Conservation (phyloP, 345 rosid genomes). For the Rhodamnia argentea region DNA sequence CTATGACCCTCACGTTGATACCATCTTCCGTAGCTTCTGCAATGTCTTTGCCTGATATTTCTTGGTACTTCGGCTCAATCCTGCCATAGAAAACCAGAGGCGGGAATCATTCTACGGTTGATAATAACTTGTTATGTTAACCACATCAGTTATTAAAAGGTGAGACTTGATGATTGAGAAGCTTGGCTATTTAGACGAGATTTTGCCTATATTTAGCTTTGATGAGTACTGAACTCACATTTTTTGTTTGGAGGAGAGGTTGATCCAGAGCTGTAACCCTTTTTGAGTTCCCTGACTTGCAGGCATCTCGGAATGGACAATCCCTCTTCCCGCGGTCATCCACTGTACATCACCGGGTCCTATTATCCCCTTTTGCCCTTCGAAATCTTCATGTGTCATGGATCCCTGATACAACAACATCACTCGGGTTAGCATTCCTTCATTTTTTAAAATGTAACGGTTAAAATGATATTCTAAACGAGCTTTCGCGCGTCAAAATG, state of each 20-base stretch:
- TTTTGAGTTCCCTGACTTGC: slow-evolving; percentile 64
- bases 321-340: slow-evolving; percentile 99
- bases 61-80: slow-evolving; percentile 86
- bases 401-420: slow-evolving; percentile 34
- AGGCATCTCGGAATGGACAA: slow-evolving; percentile 96
- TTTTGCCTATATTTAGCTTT: neutral
- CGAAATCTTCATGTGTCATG: slow-evolving; percentile 73
- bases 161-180: neutral
- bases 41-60: slow-evolving; percentile 51
- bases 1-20: slow-evolving; percentile 61
- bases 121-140: neutral
- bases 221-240: slow-evolving; percentile 28
- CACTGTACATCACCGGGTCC: slow-evolving; percentile 81
- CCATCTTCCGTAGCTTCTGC: slow-evolving; percentile 55
- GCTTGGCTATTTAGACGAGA: neutral
- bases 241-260: slow-evolving; percentile 72
- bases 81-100: slow-evolving; percentile 8
- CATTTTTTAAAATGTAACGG: fast-evolving
- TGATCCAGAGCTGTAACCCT: slow-evolving; percentile 85
- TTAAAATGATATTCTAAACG: neutral
- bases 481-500: neutral
- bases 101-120: neutral
- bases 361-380: slow-evolving; percentile 78
- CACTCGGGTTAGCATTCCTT: fast-evolving
- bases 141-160: neutral